Evolutionary conservation across 306 rosid genomes (phyloP), one percentile per base, ranked within the genome.

Genomic region (Casuarina equisetifolia): DNA sequence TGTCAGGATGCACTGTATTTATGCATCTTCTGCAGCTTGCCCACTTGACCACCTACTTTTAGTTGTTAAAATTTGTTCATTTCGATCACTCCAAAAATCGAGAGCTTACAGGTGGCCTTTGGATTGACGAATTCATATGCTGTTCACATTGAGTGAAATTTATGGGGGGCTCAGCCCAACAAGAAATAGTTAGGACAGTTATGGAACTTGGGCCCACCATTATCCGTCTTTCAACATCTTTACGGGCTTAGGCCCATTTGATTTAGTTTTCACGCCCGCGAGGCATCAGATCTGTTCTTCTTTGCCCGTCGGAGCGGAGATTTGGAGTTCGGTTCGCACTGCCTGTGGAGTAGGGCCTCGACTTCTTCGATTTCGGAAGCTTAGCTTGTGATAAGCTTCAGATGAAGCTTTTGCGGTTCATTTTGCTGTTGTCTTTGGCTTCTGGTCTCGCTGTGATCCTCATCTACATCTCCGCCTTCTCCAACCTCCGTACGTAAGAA

Each of bases 381-480:
- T 46, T 20, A 20, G 36, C 39, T 8, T 19, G 38, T 58, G 64
- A 58, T 8, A 52, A 38, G 57, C 45, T 49, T 54, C 68, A 69
- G 76, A 86, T 84, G 92, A 86, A 77, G 87, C 84, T 86, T 54
- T 79, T 84, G 80, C 86, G 66, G 74, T 64, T 86, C 48, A 82
- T 72, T 4, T 89, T 89, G 32, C 25, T 82, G 9, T 66, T 84
- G 50, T 82, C 89, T 70, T 68, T 86, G 75, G 85, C 82, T 13
- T 88, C 86, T 68, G 92, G 92, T 6, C 74, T 84, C 43, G 76
- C 80, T n/a, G 90, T 85, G 69, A 80, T 89, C 61, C 59, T 82
- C 83, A 78, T 89, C 82, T 89, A 86, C 85, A 80, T 88, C 73
- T 80, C 74, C 32, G 89, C 87, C 19, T 84, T 89, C 70, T 75